Conservation (phyloP, 192 early-diverging fungal species). For the Phycomyces nitens region DNA sequence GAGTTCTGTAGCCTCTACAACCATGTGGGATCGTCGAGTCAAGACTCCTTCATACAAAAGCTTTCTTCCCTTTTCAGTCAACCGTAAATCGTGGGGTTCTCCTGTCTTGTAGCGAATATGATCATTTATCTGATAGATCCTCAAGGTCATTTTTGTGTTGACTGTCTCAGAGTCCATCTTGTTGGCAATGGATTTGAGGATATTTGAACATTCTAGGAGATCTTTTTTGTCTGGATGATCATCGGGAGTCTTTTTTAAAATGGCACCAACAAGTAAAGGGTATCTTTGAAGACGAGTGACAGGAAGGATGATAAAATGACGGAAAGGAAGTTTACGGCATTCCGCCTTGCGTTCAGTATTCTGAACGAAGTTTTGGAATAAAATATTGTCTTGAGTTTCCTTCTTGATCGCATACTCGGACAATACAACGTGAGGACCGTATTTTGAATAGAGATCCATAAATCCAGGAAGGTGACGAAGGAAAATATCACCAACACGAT, state of each 20-base stretch:
- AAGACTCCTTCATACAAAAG: constrained; percentile 77
- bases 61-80: constrained; percentile 64
- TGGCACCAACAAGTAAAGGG: constrained; percentile 74
- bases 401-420: constrained; percentile 69
- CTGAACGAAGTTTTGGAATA: constrained; percentile 73
- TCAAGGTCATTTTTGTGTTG: constrained; percentile 15
- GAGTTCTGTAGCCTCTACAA: constrained; percentile 60
- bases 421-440: constrained; percentile 76
- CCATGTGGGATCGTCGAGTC: constrained; percentile 34
- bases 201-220: constrained; percentile 37
- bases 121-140: constrained; percentile 26
- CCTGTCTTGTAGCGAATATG: constrained; percentile 20
- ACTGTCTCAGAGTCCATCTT: constrained; percentile 20
- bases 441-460: constrained; percentile 65
- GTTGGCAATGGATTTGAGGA: constrained; percentile 13
- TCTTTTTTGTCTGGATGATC: constrained; percentile 73
- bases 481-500: constrained; percentile 82
- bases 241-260: constrained; percentile 77
- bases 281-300: constrained; percentile 84
- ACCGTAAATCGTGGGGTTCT: constrained; percentile 59
- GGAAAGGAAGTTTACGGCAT: constrained; percentile 23
- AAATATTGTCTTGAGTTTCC: constrained; percentile 60
- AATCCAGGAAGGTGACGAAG: constrained; percentile 61
- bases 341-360: constrained; percentile 35
- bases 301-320: constrained; percentile 66